These are phyloP conservation scores for Sporothrix sp. DNA, from an alignment of 2,329 filamentous ascomycete species.

Conservation along the genomic window DNA sequence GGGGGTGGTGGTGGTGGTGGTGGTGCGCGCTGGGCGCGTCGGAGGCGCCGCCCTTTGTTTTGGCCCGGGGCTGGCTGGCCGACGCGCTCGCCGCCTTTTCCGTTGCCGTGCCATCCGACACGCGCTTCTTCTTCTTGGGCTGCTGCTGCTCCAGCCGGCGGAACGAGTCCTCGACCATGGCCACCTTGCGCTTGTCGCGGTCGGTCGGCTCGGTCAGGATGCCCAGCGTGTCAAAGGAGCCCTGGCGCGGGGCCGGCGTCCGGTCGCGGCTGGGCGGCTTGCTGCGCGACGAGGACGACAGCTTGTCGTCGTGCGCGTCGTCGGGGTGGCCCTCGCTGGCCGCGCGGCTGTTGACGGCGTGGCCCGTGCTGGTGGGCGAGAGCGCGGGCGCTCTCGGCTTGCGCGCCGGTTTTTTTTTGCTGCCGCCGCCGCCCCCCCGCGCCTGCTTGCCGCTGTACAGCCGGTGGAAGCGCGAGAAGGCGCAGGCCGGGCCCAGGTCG, in stretches of 20 bases:
- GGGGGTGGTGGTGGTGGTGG: slow-evolving; percentile 28
- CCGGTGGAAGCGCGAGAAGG: slow-evolving; percentile 53
- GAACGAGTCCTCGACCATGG: slow-evolving; percentile 55
- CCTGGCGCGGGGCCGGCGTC: slow-evolving; percentile 48
- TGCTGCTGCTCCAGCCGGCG: slow-evolving; percentile 51
- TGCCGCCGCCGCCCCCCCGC: background rate
- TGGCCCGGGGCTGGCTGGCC: slow-evolving; percentile 17
- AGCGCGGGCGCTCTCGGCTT: slow-evolving; percentile 46
- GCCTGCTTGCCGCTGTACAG: slow-evolving; percentile 39
- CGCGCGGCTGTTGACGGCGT: slow-evolving; percentile 53
- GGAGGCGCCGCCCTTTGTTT: slow-evolving; percentile 19
- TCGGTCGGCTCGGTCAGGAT: slow-evolving; percentile 56
- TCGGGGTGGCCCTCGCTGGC: slow-evolving; percentile 52
- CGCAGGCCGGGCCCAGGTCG: slow-evolving; percentile 51
- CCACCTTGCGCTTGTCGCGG: slow-evolving; percentile 57
- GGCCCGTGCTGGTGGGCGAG: slow-evolving; percentile 53
- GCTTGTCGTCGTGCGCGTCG: slow-evolving; percentile 43
- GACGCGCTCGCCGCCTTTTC: slow-evolving; percentile 10
- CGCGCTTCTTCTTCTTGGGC: slow-evolving; percentile 52
- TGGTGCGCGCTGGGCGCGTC: slow-evolving; percentile 19
- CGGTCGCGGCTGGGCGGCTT: slow-evolving; percentile 58
- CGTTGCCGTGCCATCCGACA: slow-evolving; percentile 41
- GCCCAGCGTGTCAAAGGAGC: slow-evolving; percentile 48
- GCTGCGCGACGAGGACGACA: slow-evolving; percentile 46
- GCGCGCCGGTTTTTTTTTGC: slow-evolving; percentile 40